These are phyloP conservation scores for Boletus edulis DNA, from an alignment of 768 basidiomycete genomes.

Conservation along the genomic window DNA sequence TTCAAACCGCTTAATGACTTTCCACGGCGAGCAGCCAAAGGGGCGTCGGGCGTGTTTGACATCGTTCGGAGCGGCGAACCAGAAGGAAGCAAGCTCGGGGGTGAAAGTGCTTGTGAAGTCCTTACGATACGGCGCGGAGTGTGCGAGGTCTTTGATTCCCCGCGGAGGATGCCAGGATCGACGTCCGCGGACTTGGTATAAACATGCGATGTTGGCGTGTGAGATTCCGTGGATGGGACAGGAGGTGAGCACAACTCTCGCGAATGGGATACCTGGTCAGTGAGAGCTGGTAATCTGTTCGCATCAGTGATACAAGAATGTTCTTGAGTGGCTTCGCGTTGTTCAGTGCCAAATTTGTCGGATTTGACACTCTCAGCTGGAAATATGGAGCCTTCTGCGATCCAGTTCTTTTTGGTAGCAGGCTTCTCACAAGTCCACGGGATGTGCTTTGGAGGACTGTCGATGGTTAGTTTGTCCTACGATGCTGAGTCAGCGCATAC, in stretches of 20 bases:
- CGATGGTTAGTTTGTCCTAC: constrained; percentile 19
- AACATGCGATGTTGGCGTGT: background rate
- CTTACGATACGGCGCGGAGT: background rate
- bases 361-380: constrained; percentile 15
- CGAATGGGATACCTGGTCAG: constrained; percentile 1
- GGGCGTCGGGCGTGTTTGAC: constrained; percentile 9
- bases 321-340: background rate
- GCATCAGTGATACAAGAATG: background rate
- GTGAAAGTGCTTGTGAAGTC: background rate
- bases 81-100: background rate
- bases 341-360: constrained; percentile 4
- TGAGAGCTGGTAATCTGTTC: background rate
- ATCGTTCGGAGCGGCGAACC: background rate
- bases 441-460: constrained; percentile 26
- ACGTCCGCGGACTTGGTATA: constrained; percentile 9
- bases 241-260: constrained; percentile 1
- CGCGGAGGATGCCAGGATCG: constrained; percentile 1
- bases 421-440: constrained; percentile 29
- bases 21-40: constrained; percentile 41
- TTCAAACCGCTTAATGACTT: constrained; percentile 31
- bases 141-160: constrained; percentile 2
- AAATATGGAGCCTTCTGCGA: constrained; percentile 31
- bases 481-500: constrained; percentile 6
- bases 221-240: background rate
- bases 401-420: constrained; percentile 24